Conservation (phyloP, 805 yeast genomes). For the Yarrowia yakushimensis region DNA sequence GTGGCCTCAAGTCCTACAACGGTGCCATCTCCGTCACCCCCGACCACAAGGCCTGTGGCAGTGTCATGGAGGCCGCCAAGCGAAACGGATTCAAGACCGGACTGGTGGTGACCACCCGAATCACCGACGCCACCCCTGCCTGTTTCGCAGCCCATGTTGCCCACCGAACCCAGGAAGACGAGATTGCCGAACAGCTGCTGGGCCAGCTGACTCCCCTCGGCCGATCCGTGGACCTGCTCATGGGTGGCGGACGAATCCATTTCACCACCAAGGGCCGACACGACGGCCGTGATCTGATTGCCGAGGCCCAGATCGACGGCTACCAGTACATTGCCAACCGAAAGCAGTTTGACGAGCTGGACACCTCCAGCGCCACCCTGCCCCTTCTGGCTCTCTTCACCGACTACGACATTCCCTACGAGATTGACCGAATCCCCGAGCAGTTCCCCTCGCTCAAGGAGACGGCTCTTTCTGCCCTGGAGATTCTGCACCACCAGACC, state of each 20-base stretch:
- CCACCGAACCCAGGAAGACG: slow-evolving; percentile 71
- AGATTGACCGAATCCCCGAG: slow-evolving; percentile 62
- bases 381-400: slow-evolving; percentile 79
- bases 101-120: slow-evolving; percentile 83
- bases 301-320: slow-evolving; percentile 57
- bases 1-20: slow-evolving; percentile 78
- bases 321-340: slow-evolving; percentile 64
- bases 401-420: slow-evolving; percentile 76
- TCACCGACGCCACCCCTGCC: slow-evolving; percentile 96
- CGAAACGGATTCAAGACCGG: slow-evolving; percentile 79
- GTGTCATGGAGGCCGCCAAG: slow-evolving; percentile 83
- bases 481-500: slow-evolving; percentile 63
- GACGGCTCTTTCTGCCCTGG: slow-evolving; percentile 69
- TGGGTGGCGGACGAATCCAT: slow-evolving; percentile 91
- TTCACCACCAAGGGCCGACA: slow-evolving; percentile 67
- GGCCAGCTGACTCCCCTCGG: slow-evolving; percentile 75
- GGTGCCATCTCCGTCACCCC: slow-evolving; percentile 89
- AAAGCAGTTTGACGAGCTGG: slow-evolving; percentile 53
- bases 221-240: slow-evolving; percentile 71
- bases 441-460: slow-evolving; percentile 76
- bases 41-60: slow-evolving; percentile 71
- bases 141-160: slow-evolving; percentile 79
- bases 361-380: slow-evolving; percentile 61
- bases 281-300: slow-evolving; percentile 66
- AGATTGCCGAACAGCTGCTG: slow-evolving; percentile 82